Conservation (phyloP, 192 early-diverging fungal genomes). For the Glomus cerebriforme region DNA sequence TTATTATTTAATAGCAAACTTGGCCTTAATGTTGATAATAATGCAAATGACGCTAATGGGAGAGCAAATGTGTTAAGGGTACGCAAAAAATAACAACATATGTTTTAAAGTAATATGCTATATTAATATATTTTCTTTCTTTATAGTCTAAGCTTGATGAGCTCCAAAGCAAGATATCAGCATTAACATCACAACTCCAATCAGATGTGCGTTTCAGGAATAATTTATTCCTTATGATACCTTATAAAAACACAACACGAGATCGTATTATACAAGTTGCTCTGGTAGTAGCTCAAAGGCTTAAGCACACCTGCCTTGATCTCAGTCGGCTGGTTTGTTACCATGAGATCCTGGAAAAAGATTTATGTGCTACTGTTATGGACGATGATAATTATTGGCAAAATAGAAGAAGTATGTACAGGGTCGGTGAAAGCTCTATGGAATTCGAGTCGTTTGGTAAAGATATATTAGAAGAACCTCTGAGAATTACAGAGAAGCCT, state of each 20-base stretch:
- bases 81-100: not conserved
- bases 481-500: not conserved
- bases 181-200: conserved; percentile 41
- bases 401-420: conserved; percentile 23
- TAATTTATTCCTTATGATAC: conserved; percentile 70
- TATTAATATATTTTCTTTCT: conserved; percentile 2
- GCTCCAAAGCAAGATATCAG: conserved; percentile 21
- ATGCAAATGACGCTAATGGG: not conserved
- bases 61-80: conserved; percentile 20
- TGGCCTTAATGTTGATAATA: not conserved
- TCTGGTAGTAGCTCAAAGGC: conserved; percentile 53
- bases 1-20: conserved; percentile 32
- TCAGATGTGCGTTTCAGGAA: conserved; percentile 61
- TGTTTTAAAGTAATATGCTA: not conserved
- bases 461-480: not conserved
- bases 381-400: conserved; percentile 31
- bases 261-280: conserved; percentile 62
- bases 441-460: not conserved
- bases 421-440: not conserved
- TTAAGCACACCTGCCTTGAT: conserved; percentile 60
- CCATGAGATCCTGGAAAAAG: conserved; percentile 64
- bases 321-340: conserved; percentile 71
- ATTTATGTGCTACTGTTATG: conserved; percentile 33
- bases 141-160: conserved; percentile 26
- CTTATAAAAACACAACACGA: conserved; percentile 61